Base-by-base conservation (phyloP, 495 filamentous ascomycete genomes). In the Penicillium atrosanguineum region DNA sequence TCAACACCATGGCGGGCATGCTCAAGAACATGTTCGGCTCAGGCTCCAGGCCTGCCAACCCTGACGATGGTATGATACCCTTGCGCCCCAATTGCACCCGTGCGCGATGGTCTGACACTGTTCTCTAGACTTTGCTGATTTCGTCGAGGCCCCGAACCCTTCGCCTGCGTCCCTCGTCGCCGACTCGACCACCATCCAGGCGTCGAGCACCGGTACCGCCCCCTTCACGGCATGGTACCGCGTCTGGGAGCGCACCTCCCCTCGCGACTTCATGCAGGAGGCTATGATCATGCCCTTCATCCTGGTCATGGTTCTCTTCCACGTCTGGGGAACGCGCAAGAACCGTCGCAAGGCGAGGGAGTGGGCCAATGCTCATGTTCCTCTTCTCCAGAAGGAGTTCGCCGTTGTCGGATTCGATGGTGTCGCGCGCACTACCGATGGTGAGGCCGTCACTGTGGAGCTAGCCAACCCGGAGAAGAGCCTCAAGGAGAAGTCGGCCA, bases 151-250 rank as follows among this genome's bases (percentile, higher is more conserved):
- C 54, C 80, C 87, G 54, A 78, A 83, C 21, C 83, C 87, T 46
- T 77, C 79, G 9, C 85, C 85, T 52, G 74, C 71, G 20, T 79
- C 78, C 25, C 67, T 80, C 55, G 49, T 73, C 55, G 64, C 70
- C 51, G 66, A 69, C 21, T 55, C 69, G n/a, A 67, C 72, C 26
- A 64, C 70, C 49, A 66, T 71, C 43, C 77, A 73, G 44, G 70
- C 76, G 26, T 67, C 74, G 47, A 73, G 77, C 57, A 74, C 77
- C 31, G 79, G 68, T 36, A 44, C 61, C 37, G 75, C 73, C 23
- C 83, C 89, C 12, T 95, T 88, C 69, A 96, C 94, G 40, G 90
- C 89, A 76, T 97, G 94, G 94, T 98, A 97, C 74, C 89, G 90
- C 34, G 77, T 98, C 26, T 94, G 93, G 82, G 92, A 98, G 81